These are phyloP conservation scores for Mucor mucedo DNA, from an alignment of 371 early-diverging fungal species.

Conservation along the genomic window DNA sequence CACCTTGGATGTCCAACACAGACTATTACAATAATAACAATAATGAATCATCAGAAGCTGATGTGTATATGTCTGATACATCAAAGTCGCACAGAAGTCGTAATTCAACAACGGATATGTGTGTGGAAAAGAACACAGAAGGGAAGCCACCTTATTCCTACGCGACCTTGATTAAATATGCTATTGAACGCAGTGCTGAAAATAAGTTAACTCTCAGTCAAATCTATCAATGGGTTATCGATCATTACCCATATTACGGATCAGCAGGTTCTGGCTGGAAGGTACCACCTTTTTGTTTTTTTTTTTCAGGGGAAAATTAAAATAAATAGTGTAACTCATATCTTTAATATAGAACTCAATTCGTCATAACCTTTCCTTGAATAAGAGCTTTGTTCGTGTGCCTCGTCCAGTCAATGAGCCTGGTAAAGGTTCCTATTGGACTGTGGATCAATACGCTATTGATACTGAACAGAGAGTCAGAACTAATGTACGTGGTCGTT, in stretches of 20 bases:
- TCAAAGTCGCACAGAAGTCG: slow-evolving; percentile 21
- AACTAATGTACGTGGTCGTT: slow-evolving; percentile 24
- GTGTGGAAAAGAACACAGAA: slow-evolving; percentile 37
- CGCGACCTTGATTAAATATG: slow-evolving; percentile 86
- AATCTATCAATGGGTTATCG: slow-evolving; percentile 89
- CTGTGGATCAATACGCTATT: slow-evolving; percentile 61
- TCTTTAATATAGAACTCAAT: slow-evolving; percentile 83
- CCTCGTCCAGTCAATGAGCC: slow-evolving; percentile 90
- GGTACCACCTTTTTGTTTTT: slow-evolving; percentile 36
- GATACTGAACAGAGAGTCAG: slow-evolving; percentile 31
- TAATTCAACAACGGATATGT: slow-evolving; percentile 19
- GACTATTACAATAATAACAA: slow-evolving; percentile 6
- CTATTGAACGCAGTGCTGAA: slow-evolving; percentile 73
- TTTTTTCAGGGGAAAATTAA: neutral
- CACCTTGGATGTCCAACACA: slow-evolving; percentile 27
- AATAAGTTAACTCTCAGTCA: slow-evolving; percentile 82
- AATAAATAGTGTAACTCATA: neutral
- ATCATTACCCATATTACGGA: slow-evolving; percentile 75
- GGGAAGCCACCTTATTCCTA: slow-evolving; percentile 88
- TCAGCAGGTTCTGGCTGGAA: slow-evolving; percentile 83
- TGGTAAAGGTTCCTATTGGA: slow-evolving; percentile 98
- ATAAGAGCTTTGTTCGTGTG: slow-evolving; percentile 91
- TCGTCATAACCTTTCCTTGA: slow-evolving; percentile 97
- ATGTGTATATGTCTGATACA: slow-evolving; percentile 19
- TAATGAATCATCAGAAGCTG: slow-evolving; percentile 6